phyloP scores from a whole-genome alignment of 176 grass and related monocot genomes.

The Rhynchospora pubera region DNA sequence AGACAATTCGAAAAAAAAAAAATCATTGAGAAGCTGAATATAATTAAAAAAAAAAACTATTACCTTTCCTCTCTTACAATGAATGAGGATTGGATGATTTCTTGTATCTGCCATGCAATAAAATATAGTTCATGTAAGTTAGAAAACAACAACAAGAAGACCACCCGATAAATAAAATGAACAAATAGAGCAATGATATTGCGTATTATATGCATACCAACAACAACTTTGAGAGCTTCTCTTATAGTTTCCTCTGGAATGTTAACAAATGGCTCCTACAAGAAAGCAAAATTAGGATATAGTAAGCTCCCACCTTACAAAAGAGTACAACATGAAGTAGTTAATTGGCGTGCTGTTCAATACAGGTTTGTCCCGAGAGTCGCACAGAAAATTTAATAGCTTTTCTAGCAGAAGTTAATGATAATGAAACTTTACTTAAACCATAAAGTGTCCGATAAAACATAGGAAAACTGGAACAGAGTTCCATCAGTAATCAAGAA shows the following conservation, averaged over 20 bases:
- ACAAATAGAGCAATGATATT: background rate
- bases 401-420: too few species aligned
- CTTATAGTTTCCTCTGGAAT: conserved; percentile 77
- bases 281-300: background rate
- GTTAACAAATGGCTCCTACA: conserved; percentile 85
- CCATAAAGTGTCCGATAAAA: background rate
- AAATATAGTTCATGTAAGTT: background rate
- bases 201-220: conserved; percentile 34
- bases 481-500: background rate
- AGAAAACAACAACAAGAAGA: background rate
- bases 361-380: too few species aligned
- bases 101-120: conserved; percentile 44
- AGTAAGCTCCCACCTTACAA: background rate
- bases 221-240: conserved; percentile 65
- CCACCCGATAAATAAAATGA: background rate
- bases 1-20: background rate
- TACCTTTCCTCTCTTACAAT: conserved; percentile 96
- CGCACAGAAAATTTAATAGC: background rate
- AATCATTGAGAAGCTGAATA: background rate
- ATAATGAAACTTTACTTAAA: background rate
- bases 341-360: background rate
- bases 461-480: background rate
- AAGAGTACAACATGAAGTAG: background rate
- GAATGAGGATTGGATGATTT: conserved; percentile 80
- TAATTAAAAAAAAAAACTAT: background rate